Evolutionary conservation across 2,329 filamentous ascomycete genomes (phyloP).

Genomic region (Penicillium sclerotiorum): DNA sequence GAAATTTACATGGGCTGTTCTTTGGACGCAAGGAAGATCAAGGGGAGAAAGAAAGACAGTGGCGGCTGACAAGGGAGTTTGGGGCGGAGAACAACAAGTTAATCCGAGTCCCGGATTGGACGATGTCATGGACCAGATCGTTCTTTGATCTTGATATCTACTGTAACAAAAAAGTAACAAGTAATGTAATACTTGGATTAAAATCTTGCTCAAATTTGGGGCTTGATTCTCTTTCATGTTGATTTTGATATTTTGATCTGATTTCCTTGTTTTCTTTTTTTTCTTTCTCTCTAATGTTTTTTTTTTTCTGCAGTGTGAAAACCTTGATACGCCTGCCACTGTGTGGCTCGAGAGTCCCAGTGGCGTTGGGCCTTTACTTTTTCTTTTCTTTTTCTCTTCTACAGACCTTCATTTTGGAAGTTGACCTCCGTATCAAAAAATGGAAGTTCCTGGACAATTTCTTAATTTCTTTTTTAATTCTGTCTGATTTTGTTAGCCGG

Average conservation of each 20-base stretch:
- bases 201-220: neutral
- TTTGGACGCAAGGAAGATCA: constrained; percentile 23
- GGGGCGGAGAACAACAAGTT: constrained; percentile 33
- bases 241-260: neutral
- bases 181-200: neutral
- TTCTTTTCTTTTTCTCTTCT: neutral
- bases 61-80: constrained; percentile 36
- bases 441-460: no score
- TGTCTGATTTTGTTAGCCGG: neutral
- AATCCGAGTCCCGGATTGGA: constrained; percentile 18
- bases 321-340: constrained; percentile 11
- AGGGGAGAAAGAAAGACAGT: constrained; percentile 25
- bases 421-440: no score
- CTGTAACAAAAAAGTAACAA: no score
- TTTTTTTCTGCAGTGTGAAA: constrained; percentile 8
- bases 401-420: no score
- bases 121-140: constrained; percentile 13
- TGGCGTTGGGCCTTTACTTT: neutral
- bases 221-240: neutral
- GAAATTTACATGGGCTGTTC: neutral
- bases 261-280: neutral
- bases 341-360: constrained; percentile 2
- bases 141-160: neutral
- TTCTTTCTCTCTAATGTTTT: neutral
- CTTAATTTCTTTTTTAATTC: neutral